Evolutionary conservation across 495 filamentous ascomycete genomes (phyloP).

Genomic region (Aeminium ludgeri): DNA sequence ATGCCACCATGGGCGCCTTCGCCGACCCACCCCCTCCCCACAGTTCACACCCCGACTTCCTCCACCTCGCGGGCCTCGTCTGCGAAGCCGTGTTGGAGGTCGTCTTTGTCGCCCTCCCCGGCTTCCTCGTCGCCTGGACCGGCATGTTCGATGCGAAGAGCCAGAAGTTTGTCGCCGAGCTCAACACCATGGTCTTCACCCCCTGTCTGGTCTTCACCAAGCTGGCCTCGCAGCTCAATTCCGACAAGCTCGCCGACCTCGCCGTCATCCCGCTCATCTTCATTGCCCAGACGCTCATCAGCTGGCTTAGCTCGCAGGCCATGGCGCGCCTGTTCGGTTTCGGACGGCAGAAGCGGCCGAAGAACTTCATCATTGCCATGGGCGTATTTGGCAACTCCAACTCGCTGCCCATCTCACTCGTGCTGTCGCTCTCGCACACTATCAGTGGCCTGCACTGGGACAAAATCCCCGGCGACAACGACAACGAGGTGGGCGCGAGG

Average conservation of each 20-base stretch:
- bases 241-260: constrained; percentile 74
- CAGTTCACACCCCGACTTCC: constrained; percentile 42
- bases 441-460: constrained; percentile 87
- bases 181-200: constrained; percentile 88
- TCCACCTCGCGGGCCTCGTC: constrained; percentile 66
- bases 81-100: constrained; percentile 95
- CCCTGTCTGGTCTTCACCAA: constrained; percentile 97
- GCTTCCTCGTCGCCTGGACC: constrained; percentile 77
- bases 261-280: constrained; percentile 92
- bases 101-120: constrained; percentile 82
- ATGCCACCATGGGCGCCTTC: constrained; percentile 1
- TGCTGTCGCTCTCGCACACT: constrained; percentile 83
- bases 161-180: constrained; percentile 88
- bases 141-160: constrained; percentile 88
- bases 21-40: constrained; percentile 1
- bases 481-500: constrained; percentile 81
- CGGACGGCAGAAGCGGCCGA: constrained; percentile 37
- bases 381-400: constrained; percentile 97
- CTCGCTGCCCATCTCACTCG: constrained; percentile 89
- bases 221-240: constrained; percentile 83
- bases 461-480: constrained; percentile 75
- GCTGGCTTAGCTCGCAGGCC: constrained; percentile 52
- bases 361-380: constrained; percentile 94
- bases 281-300: constrained; percentile 65
- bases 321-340: constrained; percentile 64